Conservation (phyloP, 306 rosid genomes). For the Alnus glutinosa region DNA sequence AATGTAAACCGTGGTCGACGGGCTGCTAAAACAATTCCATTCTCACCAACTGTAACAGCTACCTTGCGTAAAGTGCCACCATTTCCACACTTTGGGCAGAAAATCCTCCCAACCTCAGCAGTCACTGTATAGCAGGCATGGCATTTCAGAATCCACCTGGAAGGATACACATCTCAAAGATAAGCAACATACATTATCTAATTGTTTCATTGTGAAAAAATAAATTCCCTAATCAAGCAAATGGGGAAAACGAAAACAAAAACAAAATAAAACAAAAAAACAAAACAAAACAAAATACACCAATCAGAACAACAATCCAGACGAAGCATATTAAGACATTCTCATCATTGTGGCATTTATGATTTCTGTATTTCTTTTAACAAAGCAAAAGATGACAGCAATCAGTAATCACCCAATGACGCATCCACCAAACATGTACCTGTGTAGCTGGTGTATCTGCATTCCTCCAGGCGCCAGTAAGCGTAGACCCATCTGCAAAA, state of each 20-base stretch:
- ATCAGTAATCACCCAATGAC: not conserved
- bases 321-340: not conserved
- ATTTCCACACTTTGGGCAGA: constrained; percentile 96
- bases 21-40: constrained; percentile 73
- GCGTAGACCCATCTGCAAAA: constrained; percentile 95
- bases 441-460: constrained; percentile 81
- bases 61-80: constrained; percentile 97
- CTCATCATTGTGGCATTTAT: not conserved
- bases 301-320: not conserved
- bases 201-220: not conserved
- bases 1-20: constrained; percentile 68
- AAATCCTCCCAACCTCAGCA: constrained; percentile 80
- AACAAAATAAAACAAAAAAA: too few relatives aligned
- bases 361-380: not conserved
- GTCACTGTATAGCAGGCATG: constrained; percentile 88
- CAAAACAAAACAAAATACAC: not conserved
- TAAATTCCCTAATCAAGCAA: not conserved
- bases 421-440: constrained; percentile 40
- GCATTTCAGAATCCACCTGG: constrained; percentile 93
- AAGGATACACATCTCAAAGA: constrained; percentile 26
- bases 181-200: constrained; percentile 9
- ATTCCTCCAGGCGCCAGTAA: constrained; percentile 91
- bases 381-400: not conserved
- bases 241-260: not conserved
- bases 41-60: constrained; percentile 96